Conservation (phyloP, 2,329 filamentous ascomycete species). For the Dactylellina parvicollis region DNA sequence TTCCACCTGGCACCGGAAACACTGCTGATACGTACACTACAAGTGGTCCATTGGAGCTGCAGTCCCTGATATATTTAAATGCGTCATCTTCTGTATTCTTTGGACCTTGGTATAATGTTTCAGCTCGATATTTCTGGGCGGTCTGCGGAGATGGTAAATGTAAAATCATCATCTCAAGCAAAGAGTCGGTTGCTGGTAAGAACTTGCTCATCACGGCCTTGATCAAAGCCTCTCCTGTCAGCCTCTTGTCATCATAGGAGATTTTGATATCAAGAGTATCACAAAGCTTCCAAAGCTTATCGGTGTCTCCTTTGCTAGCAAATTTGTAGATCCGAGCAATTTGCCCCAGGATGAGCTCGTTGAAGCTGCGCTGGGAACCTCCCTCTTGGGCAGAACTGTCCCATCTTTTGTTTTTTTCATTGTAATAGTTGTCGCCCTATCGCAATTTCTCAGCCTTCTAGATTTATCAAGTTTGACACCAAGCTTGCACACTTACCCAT, state of each 20-base stretch:
- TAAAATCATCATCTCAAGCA: constrained; percentile 99
- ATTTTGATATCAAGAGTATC: too few species aligned
- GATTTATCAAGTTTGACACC: too few species aligned
- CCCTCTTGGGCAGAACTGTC: constrained; percentile 78
- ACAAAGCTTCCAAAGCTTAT: too few species aligned
- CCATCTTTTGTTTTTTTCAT: constrained; percentile 99
- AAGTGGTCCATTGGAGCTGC: constrained; percentile 95
- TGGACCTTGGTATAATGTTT: constrained; percentile 99
- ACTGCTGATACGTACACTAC: constrained; percentile 99
- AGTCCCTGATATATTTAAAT: constrained; percentile 97
- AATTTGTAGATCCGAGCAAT: constrained; percentile 98
- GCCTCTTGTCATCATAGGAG: constrained; percentile 92
- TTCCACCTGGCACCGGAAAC: constrained; percentile 99
- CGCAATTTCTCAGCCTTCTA: constrained; percentile 54
- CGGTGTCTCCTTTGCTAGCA: constrained; percentile 99
- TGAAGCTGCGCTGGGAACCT: constrained; percentile 99
- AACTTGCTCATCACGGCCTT: constrained; percentile 99
- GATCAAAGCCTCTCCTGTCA: constrained; percentile 85
- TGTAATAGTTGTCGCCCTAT: constrained; percentile 97
- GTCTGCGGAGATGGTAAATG: constrained; percentile 95
- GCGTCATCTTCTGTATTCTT: constrained; percentile 87
- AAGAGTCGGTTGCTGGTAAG: constrained; percentile 95
- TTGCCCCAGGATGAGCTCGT: constrained; percentile 98
- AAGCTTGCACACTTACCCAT: too few species aligned
- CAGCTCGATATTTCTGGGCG: constrained; percentile 95